A percentile compares a stretch with the other conserved stretches of the same genome.
Conservation (phyloP, 2,329 filamentous ascomycete species). For the Cladophialophora bantiana region DNA sequence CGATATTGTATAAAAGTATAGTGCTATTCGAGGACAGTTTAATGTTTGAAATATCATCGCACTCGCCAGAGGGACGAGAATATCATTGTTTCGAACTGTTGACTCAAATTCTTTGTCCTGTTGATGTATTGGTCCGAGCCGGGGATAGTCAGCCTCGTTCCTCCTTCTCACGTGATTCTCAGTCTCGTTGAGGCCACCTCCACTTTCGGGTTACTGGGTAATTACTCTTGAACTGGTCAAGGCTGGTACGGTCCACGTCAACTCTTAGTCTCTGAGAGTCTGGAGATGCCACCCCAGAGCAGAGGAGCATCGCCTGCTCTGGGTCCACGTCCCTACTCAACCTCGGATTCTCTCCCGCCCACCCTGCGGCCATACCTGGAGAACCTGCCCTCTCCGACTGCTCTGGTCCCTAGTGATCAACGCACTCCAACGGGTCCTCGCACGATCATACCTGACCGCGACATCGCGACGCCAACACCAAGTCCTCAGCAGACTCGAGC, state of each 20-base stretch:
- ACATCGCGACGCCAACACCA: conserved; percentile 27
- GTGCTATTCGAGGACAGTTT: conserved; percentile 1
- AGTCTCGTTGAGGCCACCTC: background rate
- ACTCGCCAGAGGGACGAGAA: background rate
- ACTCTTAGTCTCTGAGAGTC: background rate
- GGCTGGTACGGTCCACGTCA: background rate
- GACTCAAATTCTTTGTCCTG: background rate
- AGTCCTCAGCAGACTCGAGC: conserved; percentile 18
- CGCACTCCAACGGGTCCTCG: conserved; percentile 34
- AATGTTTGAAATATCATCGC: background rate
- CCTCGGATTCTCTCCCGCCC: conserved; percentile 29
- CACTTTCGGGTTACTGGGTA: background rate
- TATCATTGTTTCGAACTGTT: background rate
- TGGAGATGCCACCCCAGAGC: conserved; percentile 37
- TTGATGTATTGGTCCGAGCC: background rate
- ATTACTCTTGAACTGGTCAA: too few species aligned
- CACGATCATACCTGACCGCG: conserved; percentile 30
- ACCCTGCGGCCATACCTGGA: conserved; percentile 38
- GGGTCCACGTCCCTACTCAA: conserved; percentile 21
- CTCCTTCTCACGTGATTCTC: background rate
- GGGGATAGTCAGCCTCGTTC: background rate
- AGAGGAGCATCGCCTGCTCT: conserved; percentile 32
- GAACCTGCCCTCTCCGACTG: conserved; percentile 38
- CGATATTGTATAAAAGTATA: conserved; percentile 24
- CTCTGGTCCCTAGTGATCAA: conserved; percentile 32